Conservation (phyloP, 768 basidiomycete species). For the Boletus sp. region DNA sequence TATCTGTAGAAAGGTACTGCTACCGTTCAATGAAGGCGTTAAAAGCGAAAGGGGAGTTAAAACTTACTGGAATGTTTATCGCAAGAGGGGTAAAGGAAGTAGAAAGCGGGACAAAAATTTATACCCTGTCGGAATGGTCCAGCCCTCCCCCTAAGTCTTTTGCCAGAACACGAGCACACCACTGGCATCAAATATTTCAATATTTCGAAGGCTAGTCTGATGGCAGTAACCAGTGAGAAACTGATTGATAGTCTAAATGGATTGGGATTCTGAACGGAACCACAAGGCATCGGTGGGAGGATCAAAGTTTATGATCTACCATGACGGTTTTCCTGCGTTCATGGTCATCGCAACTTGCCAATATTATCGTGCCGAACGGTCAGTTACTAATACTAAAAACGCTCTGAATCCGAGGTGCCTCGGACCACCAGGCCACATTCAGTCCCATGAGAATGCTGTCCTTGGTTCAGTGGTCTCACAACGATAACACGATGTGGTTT, state of each 20-base stretch:
- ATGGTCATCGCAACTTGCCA: neutral
- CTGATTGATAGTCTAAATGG: neutral
- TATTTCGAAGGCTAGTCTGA: neutral
- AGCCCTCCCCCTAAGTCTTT: neutral
- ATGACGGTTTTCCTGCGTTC: neutral
- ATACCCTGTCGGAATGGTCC: neutral
- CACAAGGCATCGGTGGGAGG: neutral
- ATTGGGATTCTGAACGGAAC: neutral
- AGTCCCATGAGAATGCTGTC: neutral
- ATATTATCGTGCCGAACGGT: neutral
- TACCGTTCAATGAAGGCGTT: neutral
- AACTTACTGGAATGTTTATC: slow-evolving; percentile 1
- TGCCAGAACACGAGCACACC: neutral
- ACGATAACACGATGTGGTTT: neutral
- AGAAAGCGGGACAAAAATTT: neutral
- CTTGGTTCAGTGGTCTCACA: neutral
- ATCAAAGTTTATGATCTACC: neutral
- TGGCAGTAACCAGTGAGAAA: neutral
- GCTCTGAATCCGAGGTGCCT: neutral
- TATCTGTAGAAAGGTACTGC: neutral
- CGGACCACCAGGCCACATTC: neutral
- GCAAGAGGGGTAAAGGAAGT: neutral
- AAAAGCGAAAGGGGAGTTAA: neutral
- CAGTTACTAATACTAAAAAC: too few relatives aligned
- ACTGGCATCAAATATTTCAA: neutral